Evolutionary conservation across 768 basidiomycete species (phyloP).

Genomic region (Xerocomus spinulosus): DNA sequence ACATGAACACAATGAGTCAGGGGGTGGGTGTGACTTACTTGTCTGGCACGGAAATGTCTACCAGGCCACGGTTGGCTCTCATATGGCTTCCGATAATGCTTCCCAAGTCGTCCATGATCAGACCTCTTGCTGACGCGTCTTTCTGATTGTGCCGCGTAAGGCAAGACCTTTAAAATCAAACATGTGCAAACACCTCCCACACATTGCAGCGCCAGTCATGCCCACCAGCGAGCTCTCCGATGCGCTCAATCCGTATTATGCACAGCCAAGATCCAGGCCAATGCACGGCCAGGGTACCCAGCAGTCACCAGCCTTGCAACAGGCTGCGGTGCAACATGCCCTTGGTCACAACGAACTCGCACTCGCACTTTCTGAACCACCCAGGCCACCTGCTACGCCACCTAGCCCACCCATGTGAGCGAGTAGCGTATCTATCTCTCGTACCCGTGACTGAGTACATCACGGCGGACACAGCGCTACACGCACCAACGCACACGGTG

Average conservation of each 20-base stretch:
- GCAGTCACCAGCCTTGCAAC: constrained; percentile 25
- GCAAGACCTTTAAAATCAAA: constrained; percentile 28
- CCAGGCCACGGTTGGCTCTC: constrained; percentile 36
- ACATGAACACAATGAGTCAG: constrained; percentile 1
- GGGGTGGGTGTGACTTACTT: constrained; percentile 46
- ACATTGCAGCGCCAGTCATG: constrained; percentile 35
- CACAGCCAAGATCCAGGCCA: constrained; percentile 37
- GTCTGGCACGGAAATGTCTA: constrained; percentile 63
- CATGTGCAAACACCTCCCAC: constrained; percentile 27
- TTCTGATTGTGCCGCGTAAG: too few relatives aligned
- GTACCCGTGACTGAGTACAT: background rate
- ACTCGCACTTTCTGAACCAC: constrained; percentile 48
- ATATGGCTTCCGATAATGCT: constrained; percentile 51
- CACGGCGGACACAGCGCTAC: constrained; percentile 9
- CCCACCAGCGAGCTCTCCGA: constrained; percentile 72
- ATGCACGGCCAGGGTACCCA: constrained; percentile 12
- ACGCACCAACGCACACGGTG: constrained; percentile 30
- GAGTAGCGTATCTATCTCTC: background rate
- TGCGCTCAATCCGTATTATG: constrained; percentile 68
- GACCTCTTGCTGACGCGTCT: constrained; percentile 39
- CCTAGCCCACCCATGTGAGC: constrained; percentile 39
- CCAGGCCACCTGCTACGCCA: constrained; percentile 22
- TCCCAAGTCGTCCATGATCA: constrained; percentile 41
- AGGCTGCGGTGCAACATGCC: constrained; percentile 38
- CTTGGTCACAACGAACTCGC: constrained; percentile 65